Evolutionary conservation across 1,284 basidiomycete genomes (phyloP).

Genomic region (Chiua sp.): DNA sequence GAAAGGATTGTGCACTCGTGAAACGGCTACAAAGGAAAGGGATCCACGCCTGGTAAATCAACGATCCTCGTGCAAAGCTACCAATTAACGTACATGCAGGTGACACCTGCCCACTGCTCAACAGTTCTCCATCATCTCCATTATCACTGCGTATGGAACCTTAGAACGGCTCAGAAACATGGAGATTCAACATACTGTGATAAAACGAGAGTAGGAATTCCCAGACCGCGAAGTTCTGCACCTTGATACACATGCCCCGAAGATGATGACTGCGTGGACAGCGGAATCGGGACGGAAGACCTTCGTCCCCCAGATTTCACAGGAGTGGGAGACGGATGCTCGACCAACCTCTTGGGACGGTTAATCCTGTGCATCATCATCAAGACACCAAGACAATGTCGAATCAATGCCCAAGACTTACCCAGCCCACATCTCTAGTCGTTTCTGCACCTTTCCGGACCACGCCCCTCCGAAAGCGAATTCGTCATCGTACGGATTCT

Average conservation of each 20-base stretch:
- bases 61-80: slow-evolving; percentile 2
- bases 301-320: slow-evolving; percentile 25
- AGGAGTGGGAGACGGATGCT: slow-evolving; percentile 33
- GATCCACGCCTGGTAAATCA: slow-evolving; percentile 8
- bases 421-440: slow-evolving; percentile 74
- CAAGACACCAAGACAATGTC: slow-evolving; percentile 1
- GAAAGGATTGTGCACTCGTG: slow-evolving; percentile 48
- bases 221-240: slow-evolving; percentile 33
- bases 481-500: slow-evolving; percentile 36
- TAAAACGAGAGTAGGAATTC: slow-evolving; percentile 33
- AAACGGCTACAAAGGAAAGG: slow-evolving; percentile 36
- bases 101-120: slow-evolving; percentile 77
- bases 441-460: slow-evolving; percentile 67
- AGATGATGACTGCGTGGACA: slow-evolving; percentile 40
- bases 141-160: slow-evolving; percentile 34
- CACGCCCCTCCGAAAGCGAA: slow-evolving; percentile 51
- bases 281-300: slow-evolving; percentile 36
- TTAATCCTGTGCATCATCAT: slow-evolving; percentile 35
- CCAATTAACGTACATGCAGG: slow-evolving; percentile 57
- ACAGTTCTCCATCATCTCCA: slow-evolving; percentile 62
- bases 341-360: slow-evolving; percentile 38
- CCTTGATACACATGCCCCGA: slow-evolving; percentile 36
- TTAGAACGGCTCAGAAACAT: not conserved
- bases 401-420: slow-evolving; percentile 40
- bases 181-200: slow-evolving; percentile 29